Evolutionary conservation across 1,284 basidiomycete genomes (phyloP).

Genomic region (Cystobasidiaceae sp.): DNA sequence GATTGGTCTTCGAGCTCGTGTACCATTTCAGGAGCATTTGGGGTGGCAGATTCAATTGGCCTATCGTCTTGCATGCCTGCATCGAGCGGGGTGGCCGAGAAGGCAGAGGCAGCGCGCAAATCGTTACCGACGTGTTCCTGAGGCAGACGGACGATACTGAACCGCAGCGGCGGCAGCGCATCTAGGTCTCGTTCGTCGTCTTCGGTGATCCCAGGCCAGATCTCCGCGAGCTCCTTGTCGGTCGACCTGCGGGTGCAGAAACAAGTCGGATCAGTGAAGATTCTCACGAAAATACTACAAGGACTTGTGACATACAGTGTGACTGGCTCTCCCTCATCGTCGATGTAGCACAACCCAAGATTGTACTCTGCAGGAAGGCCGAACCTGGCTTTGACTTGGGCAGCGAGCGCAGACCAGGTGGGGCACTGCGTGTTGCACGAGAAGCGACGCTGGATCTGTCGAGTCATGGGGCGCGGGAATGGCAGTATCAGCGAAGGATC

Average conservation of each 20-base stretch:
- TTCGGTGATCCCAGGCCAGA: conserved; percentile 18
- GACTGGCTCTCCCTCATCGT: conserved; percentile 9
- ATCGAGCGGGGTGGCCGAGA: background rate
- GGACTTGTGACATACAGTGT: background rate
- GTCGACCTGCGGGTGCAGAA: conserved; percentile 3
- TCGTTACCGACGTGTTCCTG: background rate
- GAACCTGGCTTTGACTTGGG: conserved; percentile 4
- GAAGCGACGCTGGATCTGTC: conserved; percentile 21
- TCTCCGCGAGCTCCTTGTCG: conserved; percentile 2
- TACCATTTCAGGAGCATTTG: too few relatives aligned
- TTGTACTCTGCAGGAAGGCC: background rate
- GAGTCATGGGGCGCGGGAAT: background rate
- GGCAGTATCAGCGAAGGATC: background rate
- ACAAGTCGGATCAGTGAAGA: background rate
- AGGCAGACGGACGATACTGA: conserved; percentile 11
- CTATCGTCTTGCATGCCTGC: background rate
- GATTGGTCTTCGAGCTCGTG: too few relatives aligned
- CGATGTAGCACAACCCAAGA: conserved; percentile 7
- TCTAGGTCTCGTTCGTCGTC: conserved; percentile 11
- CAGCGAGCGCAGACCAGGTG: conserved; percentile 2
- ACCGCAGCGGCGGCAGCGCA: conserved; percentile 6
- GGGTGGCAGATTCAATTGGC: too few relatives aligned
- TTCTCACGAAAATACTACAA: background rate
- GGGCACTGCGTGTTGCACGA: conserved; percentile 1
- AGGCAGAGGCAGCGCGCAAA: too few relatives aligned